Conservation (phyloP, 1,284 basidiomycete species). For the Rhodotorula mucilaginosa region DNA sequence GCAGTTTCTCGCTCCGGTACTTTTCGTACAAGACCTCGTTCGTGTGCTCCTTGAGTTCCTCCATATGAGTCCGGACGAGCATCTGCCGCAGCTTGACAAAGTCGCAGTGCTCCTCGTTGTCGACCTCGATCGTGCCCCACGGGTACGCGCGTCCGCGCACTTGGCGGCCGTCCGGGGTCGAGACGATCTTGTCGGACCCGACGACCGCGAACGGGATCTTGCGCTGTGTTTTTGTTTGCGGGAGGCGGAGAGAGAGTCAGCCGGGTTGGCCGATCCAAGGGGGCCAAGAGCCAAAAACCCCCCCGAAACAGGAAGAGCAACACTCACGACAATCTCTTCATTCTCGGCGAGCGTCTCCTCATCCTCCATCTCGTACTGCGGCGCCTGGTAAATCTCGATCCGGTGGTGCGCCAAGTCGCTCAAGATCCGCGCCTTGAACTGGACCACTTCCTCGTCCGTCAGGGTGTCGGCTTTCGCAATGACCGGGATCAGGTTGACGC, state of each 20-base stretch:
- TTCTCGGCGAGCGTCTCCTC: conserved; percentile 94
- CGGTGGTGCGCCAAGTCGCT: conserved; percentile 87
- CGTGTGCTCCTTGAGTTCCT: conserved; percentile 91
- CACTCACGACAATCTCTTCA: conserved; percentile 76
- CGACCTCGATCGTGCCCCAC: conserved; percentile 96
- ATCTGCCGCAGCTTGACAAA: conserved; percentile 98
- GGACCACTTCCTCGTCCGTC: conserved; percentile 86
- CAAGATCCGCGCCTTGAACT: conserved; percentile 85
- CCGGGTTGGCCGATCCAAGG: neutral
- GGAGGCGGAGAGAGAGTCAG: neutral
- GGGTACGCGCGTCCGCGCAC: conserved; percentile 91
- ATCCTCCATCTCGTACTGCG: conserved; percentile 92
- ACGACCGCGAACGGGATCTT: conserved; percentile 97
- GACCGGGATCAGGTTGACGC: conserved; percentile 94
- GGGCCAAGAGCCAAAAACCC: neutral
- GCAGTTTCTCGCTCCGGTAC: conserved; percentile 89
- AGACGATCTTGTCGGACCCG: conserved; percentile 78
- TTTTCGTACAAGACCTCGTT: conserved; percentile 92
- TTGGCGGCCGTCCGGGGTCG: conserved; percentile 76
- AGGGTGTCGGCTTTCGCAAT: conserved; percentile 95
- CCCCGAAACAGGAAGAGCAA: neutral
- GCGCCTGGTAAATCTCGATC: conserved; percentile 94
- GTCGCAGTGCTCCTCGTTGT: conserved; percentile 96
- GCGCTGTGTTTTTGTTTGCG: conserved; percentile 54
- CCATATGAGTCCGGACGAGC: conserved; percentile 97